phyloP scores from a whole-genome alignment of 441 rosid genomes.

The Adansonia gregorii region DNA sequence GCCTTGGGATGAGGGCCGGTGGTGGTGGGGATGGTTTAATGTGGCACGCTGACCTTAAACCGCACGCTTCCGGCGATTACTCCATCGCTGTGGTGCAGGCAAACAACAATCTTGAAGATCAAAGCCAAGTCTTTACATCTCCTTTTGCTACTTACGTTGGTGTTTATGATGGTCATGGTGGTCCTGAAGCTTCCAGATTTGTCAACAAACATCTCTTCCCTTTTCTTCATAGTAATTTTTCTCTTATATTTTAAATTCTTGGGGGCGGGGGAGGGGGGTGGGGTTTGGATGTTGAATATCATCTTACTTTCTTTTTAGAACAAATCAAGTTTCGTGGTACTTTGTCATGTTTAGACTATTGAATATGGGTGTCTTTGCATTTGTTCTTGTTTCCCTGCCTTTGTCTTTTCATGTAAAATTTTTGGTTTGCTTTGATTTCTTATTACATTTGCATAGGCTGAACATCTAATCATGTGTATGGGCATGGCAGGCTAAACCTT shows the following conservation, averaged over 20 bases:
- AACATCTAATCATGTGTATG: neutral
- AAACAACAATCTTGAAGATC: slow-evolving; percentile 73
- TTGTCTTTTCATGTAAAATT: neutral
- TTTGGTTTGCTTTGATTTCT: neutral
- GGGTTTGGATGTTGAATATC: too few relatives aligned
- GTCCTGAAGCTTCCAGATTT: slow-evolving; percentile 90
- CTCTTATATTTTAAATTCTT: neutral
- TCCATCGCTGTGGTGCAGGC: slow-evolving; percentile 94
- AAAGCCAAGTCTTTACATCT: slow-evolving; percentile 77
- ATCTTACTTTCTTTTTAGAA: neutral
- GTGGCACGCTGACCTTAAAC: slow-evolving; percentile 79
- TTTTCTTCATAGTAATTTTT: slow-evolving; percentile 58
- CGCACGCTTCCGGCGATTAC: slow-evolving; percentile 77
- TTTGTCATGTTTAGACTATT: neutral
- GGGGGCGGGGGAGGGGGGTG: too few relatives aligned
- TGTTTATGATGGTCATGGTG: slow-evolving; percentile 93
- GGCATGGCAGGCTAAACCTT: neutral
- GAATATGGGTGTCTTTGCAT: neutral
- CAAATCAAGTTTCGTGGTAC: neutral
- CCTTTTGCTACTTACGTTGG: slow-evolving; percentile 78
- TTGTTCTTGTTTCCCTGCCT: neutral
- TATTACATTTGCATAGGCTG: neutral
- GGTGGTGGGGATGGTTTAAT: slow-evolving; percentile 57
- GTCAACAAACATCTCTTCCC: slow-evolving; percentile 80
- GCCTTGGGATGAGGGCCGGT: slow-evolving; percentile 55